Conservation (phyloP, 805 yeast species). For the Lipomyces mesembrius region DNA sequence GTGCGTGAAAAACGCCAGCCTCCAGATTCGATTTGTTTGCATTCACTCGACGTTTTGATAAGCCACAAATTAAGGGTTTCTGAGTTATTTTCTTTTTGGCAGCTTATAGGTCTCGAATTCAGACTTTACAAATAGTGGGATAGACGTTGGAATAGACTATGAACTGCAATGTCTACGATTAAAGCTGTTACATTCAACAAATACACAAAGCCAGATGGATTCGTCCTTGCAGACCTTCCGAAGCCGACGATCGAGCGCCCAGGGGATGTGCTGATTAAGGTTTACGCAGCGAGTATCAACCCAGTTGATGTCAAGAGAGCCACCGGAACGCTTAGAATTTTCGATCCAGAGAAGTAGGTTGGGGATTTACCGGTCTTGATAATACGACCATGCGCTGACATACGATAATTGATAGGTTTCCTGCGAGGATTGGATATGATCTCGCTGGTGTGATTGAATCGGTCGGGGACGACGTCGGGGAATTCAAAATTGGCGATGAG, state of each 20-base stretch:
- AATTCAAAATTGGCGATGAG: conserved; percentile 36
- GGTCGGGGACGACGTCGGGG: conserved; percentile 35
- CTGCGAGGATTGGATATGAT: conserved; percentile 38
- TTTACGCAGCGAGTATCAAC: conserved; percentile 32
- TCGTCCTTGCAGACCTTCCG: conserved; percentile 8
- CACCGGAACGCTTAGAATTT: conserved; percentile 22
- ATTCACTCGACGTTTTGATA: too few species aligned
- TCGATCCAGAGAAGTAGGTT: conserved; percentile 23
- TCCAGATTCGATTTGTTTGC: too few species aligned
- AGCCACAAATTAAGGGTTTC: neutral
- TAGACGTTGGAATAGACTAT: too few species aligned
- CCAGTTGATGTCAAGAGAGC: conserved; percentile 37
- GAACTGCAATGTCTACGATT: conserved; percentile 14
- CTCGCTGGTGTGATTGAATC: conserved; percentile 36
- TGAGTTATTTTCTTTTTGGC: neutral
- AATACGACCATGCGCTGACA: neutral
- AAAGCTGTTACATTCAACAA: conserved; percentile 13
- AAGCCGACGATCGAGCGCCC: conserved; percentile 36
- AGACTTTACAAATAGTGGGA: neutral
- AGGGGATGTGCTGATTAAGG: conserved; percentile 34
- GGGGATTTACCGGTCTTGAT: neutral
- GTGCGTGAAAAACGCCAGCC: too few species aligned
- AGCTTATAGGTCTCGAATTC: too few species aligned
- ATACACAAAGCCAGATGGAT: conserved; percentile 23
- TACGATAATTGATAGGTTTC: conserved; percentile 16